Evolutionary conservation across 495 filamentous ascomycete species (phyloP).

Genomic region (Lophium mytilinum): DNA sequence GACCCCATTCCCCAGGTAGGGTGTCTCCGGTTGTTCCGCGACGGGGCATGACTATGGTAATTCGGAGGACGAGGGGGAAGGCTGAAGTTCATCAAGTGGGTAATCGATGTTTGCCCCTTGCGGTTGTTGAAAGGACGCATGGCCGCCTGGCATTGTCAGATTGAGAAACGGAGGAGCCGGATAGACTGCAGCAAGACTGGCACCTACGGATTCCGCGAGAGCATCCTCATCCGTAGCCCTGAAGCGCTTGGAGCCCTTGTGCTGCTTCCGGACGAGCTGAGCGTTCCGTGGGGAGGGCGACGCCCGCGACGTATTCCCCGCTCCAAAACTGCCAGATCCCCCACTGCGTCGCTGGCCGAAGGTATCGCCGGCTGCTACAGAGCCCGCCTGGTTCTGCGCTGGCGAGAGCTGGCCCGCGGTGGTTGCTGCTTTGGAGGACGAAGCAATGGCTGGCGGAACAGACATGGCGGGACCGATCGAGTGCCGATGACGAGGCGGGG

Average conservation of each 20-base stretch:
- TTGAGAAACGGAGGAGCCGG: not conserved
- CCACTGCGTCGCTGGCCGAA: slow-evolving; percentile 51
- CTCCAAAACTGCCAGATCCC: slow-evolving; percentile 55
- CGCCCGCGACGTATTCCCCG: slow-evolving; percentile 35
- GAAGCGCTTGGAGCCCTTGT: slow-evolving; percentile 52
- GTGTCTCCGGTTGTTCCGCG: slow-evolving; percentile 50
- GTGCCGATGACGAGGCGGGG: slow-evolving; percentile 12
- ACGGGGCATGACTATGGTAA: slow-evolving; percentile 45
- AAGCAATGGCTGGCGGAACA: slow-evolving; percentile 20
- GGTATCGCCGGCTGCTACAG: slow-evolving; percentile 26
- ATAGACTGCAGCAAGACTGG: not conserved
- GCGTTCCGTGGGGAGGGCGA: slow-evolving; percentile 55
- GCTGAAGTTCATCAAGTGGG: slow-evolving; percentile 88
- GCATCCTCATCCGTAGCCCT: slow-evolving; percentile 65
- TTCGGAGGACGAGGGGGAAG: slow-evolving; percentile 68
- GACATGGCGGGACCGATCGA: slow-evolving; percentile 18
- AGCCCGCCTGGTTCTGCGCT: slow-evolving; percentile 28
- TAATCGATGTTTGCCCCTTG: slow-evolving; percentile 92
- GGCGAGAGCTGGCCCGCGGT: slow-evolving; percentile 32
- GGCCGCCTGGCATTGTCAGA: slow-evolving; percentile 48
- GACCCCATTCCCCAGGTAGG: slow-evolving; percentile 82
- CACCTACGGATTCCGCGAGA: slow-evolving; percentile 67
- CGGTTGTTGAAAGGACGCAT: slow-evolving; percentile 78
- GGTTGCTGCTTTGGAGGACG: slow-evolving; percentile 28
- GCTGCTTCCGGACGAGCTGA: slow-evolving; percentile 66